phyloP scores from a whole-genome alignment of 2,329 filamentous ascomycete genomes.

The Neocatenulostroma microsporum region DNA sequence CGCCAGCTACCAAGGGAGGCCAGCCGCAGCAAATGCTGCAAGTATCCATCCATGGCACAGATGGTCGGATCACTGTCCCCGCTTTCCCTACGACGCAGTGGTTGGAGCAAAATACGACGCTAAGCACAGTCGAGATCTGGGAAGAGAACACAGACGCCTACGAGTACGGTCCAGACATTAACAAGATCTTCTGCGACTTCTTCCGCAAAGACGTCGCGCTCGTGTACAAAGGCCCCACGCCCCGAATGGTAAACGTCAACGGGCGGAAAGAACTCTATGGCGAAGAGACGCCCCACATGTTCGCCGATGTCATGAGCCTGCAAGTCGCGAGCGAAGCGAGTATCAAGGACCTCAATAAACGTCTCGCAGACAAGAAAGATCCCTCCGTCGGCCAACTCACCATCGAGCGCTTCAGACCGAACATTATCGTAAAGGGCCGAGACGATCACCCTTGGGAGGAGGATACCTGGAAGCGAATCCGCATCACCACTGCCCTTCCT shows the following conservation, averaged over 20 bases:
- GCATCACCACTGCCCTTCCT: constrained; percentile 34
- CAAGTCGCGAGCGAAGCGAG: constrained; percentile 50
- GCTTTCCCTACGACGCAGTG: constrained; percentile 48
- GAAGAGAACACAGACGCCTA: constrained; percentile 50
- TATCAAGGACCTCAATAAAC: constrained; percentile 50
- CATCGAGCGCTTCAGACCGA: constrained; percentile 57
- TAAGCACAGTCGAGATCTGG: constrained; percentile 51
- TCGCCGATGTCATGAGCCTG: constrained; percentile 53
- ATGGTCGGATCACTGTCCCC: constrained; percentile 44
- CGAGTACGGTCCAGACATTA: constrained; percentile 46
- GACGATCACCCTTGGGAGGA: constrained; percentile 50
- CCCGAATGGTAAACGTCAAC: constrained; percentile 49
- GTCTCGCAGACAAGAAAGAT: constrained; percentile 35
- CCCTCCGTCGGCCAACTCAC: constrained; percentile 39
- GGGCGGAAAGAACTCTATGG: constrained; percentile 49
- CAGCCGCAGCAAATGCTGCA: constrained; percentile 38
- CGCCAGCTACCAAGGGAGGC: constrained; percentile 9
- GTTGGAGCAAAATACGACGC: constrained; percentile 47
- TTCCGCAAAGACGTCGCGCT: constrained; percentile 49
- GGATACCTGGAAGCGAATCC: constrained; percentile 55
- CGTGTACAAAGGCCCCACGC: constrained; percentile 55
- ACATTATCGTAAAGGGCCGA: constrained; percentile 52
- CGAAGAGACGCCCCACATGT: constrained; percentile 38
- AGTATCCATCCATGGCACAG: constrained; percentile 40
- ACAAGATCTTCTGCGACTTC: constrained; percentile 48